Conservation (phyloP, 805 yeast genomes). For the Yamadazyma scolyti region DNA sequence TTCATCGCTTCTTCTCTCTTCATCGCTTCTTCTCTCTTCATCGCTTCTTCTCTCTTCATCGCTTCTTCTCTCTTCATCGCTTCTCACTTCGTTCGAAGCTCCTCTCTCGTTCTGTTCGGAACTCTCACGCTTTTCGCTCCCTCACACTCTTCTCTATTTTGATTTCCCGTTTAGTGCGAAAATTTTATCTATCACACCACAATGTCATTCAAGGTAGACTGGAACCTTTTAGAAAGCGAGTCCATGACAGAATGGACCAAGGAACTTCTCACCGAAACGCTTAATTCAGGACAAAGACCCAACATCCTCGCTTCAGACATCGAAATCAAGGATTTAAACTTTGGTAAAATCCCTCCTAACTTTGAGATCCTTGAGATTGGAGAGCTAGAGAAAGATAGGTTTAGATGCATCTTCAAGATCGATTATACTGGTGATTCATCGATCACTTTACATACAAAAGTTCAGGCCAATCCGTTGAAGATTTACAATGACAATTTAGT, state of each 20-base stretch:
- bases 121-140: too few relatives aligned
- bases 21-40: too few relatives aligned
- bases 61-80: too few relatives aligned
- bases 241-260: conserved; percentile 59
- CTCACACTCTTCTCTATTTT: neutral
- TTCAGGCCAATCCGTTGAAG: conserved; percentile 80
- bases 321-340: conserved; percentile 61
- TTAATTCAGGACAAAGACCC: conserved; percentile 71
- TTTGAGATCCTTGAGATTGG: conserved; percentile 82
- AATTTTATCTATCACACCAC: neutral
- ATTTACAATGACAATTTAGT: conserved; percentile 51
- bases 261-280: conserved; percentile 64
- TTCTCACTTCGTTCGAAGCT: too few relatives aligned
- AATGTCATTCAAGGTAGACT: conserved; percentile 78
- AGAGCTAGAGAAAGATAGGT: conserved; percentile 70
- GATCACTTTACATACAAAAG: conserved; percentile 70
- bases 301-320: conserved; percentile 68
- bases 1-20: too few relatives aligned
- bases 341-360: conserved; percentile 71
- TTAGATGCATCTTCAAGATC: conserved; percentile 78
- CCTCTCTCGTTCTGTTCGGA: too few relatives aligned
- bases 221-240: conserved; percentile 70
- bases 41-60: too few relatives aligned
- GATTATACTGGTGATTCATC: conserved; percentile 74
- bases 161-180: neutral